Base-by-base conservation (phyloP, 805 yeast genomes). In the Candida andamanensis region DNA sequence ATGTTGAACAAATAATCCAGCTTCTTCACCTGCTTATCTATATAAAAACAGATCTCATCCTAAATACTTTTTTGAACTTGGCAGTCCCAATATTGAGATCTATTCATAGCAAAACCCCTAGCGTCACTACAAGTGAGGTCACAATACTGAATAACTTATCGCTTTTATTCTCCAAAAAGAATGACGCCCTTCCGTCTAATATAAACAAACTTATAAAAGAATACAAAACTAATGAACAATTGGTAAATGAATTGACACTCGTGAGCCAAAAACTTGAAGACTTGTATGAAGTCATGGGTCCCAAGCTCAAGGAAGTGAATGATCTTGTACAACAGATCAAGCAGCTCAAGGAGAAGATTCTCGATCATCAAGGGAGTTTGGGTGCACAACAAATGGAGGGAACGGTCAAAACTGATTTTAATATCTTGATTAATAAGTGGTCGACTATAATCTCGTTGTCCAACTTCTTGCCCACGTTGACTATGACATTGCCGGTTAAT, bases 51-150 rank as follows among this genome's bases (percentile, higher is more conserved):
- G 41, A 46, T 6, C 35, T 40, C 9, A 39, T 63, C 18, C 39
- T 55, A 17, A 49, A 47, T 17, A 47, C 41, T 11, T 52, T 49
- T 32, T 37, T 63, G 13, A 53, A 58, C 25, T 35, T 43, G 18
- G 49, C 57, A 11, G 40, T 52, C 2, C 67, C 68, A 6, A 50
- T 58, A 17, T 46, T 63, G 24, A 45, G 60, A 28, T 45, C 64
- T 4, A 50, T 62, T 4, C 63, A 62, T 40, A 58, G 54, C 25
- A 42, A 46, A 4, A 47, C 50, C 30, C 27, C 39, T 11, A 40
- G 54, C 15, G 37, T 57, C 25, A 52, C 64, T 2, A 44, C 45
- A 7, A 45, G 59, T 2, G 67, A 61, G 37, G 16, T 33, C 6
- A 39, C 23, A n/a, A 41, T 41, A 6, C 28, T 26, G 18, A 31